These are phyloP conservation scores for Salix dunnii DNA, from an alignment of 345 rosid species.

Conservation along the genomic window DNA sequence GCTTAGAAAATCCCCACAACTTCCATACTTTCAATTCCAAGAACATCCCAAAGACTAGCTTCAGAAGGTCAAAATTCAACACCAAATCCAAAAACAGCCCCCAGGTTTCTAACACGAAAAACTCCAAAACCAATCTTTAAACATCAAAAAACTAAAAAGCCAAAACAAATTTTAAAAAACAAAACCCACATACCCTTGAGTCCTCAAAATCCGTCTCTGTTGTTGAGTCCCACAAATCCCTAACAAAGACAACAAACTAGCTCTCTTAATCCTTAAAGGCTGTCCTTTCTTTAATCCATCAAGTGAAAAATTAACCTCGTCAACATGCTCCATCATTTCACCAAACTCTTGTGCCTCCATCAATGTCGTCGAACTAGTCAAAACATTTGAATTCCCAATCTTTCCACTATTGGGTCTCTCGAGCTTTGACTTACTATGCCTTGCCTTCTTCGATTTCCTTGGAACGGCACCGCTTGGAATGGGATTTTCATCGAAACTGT, in stretches of 20 bases:
- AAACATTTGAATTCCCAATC: not conserved
- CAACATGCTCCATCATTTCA: slow-evolving; percentile 97
- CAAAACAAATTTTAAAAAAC: not conserved
- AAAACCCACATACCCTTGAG: slow-evolving; percentile 53
- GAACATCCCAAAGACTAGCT: not conserved
- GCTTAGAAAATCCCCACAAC: not conserved
- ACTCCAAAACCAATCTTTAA: not conserved
- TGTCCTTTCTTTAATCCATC: slow-evolving; percentile 85
- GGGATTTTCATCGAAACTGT: slow-evolving; percentile 13
- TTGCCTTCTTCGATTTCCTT: slow-evolving; percentile 59
- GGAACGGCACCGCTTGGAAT: slow-evolving; percentile 27
- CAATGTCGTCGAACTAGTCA: slow-evolving; percentile 48
- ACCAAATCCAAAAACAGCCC: not conserved
- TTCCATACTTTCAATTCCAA: not conserved
- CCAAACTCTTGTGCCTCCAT: slow-evolving; percentile 98
- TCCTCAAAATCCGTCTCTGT: slow-evolving; percentile 76
- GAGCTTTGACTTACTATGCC: slow-evolving; percentile 24
- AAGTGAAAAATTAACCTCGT: slow-evolving; percentile 92
- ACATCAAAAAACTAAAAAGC: not conserved
- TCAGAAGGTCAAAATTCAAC: slow-evolving; percentile 6
- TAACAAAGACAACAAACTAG: slow-evolving; percentile 72
- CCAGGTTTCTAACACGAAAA: not conserved
- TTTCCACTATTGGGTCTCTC: not conserved
- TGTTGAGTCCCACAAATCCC: slow-evolving; percentile 67
- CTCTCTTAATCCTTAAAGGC: slow-evolving; percentile 75